phyloP scores from a whole-genome alignment of 2,329 filamentous ascomycete genomes.

The Colletotrichum eleusines region DNA sequence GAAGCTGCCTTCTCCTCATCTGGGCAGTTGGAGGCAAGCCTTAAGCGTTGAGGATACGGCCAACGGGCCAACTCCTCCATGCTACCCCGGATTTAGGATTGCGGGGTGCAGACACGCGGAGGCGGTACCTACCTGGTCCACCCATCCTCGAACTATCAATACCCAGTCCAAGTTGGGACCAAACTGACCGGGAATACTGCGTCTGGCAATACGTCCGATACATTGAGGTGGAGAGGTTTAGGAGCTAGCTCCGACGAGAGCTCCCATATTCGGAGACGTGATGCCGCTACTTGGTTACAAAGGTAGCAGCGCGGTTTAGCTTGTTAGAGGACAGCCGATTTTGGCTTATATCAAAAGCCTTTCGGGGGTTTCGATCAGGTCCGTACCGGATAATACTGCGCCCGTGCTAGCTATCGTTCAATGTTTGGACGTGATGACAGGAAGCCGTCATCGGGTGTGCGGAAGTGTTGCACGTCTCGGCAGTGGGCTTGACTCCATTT shows the following conservation, averaged over 20 bases:
- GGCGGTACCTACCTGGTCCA: slow-evolving; percentile 25
- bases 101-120: slow-evolving; percentile 38
- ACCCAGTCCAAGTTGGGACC: slow-evolving; percentile 4
- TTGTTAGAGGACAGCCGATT: slow-evolving; percentile 3
- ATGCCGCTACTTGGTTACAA: background rate
- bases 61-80: slow-evolving; percentile 27
- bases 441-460: slow-evolving; percentile 26
- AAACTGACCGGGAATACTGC: slow-evolving; percentile 20
- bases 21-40: slow-evolving; percentile 18
- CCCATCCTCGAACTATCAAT: slow-evolving; percentile 21
- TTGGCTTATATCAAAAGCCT: background rate
- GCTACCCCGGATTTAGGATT: slow-evolving; percentile 37
- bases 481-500: slow-evolving; percentile 15
- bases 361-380: background rate
- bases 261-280: slow-evolving; percentile 21
- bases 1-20: slow-evolving; percentile 33
- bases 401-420: background rate
- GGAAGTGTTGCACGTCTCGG: slow-evolving; percentile 30
- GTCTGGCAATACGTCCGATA: background rate
- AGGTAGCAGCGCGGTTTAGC: slow-evolving; percentile 23
- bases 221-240: background rate
- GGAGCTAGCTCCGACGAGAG: slow-evolving; percentile 23
- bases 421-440: background rate
- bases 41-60: slow-evolving; percentile 25
- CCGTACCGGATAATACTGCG: background rate